Percentiles rank a stretch among this genome's conserved stretches.
phyloP scores from a whole-genome alignment of 169 alveolate genomes.

The Plasmodium ovale region DNA sequence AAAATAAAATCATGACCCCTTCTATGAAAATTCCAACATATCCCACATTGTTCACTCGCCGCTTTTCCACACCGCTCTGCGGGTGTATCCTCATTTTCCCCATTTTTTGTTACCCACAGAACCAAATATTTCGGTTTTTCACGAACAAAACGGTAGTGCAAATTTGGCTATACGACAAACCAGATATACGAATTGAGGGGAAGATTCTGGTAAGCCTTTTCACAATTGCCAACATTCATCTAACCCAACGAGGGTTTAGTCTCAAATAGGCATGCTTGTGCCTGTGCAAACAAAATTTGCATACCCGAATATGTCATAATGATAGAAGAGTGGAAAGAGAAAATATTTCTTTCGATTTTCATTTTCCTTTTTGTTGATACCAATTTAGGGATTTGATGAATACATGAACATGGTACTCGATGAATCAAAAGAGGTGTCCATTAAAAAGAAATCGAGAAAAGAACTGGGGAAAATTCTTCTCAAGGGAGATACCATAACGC shows the following conservation, averaged over 20 bases:
- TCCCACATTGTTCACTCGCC: too few relatives aligned
- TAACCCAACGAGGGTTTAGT: too few relatives aligned
- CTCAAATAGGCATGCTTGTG: too few relatives aligned
- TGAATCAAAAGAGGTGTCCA: slow-evolving; percentile 93
- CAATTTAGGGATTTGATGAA: slow-evolving; percentile 95
- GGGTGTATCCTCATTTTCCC: neutral
- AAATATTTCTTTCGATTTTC: neutral
- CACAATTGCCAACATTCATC: neutral
- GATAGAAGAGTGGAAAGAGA: too few relatives aligned
- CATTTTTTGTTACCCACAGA: slow-evolving; percentile 76
- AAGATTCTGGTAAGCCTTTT: slow-evolving; percentile 88
- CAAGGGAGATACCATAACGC: slow-evolving; percentile 96
- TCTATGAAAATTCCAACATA: too few relatives aligned
- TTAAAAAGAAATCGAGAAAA: slow-evolving; percentile 90
- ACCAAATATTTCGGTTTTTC: slow-evolving; percentile 94
- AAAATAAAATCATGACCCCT: neutral
- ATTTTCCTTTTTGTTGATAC: neutral
- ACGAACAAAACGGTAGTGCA: slow-evolving; percentile 94
- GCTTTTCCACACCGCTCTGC: too few relatives aligned
- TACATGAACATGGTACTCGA: slow-evolving; percentile 97
- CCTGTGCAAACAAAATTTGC: neutral
- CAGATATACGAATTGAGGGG: slow-evolving; percentile 93
- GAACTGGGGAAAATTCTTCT: slow-evolving; percentile 93
- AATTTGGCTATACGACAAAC: slow-evolving; percentile 95
- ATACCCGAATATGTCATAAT: neutral